Percentiles rank a stretch among this genome's conserved stretches.
These are phyloP conservation scores for Wickerhamomyces chambardii DNA, from an alignment of 805 yeast species.

Conservation along the genomic window DNA sequence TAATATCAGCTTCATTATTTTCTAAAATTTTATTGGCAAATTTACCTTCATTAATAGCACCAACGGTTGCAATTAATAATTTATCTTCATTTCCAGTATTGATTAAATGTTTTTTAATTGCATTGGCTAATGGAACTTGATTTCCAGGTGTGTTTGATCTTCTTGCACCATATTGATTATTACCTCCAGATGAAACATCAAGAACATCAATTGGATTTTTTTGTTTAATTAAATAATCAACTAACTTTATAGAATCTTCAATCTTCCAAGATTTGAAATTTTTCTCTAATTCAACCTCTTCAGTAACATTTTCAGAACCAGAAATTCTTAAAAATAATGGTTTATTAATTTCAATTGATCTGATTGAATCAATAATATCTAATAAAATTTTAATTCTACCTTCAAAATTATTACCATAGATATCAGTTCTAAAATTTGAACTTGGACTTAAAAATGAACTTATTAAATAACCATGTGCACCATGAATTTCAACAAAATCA, in stretches of 20 bases:
- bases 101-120: slow-evolving; percentile 33
- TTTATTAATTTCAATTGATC: slow-evolving; percentile 24
- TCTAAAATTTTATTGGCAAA: slow-evolving; percentile 31
- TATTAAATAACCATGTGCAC: slow-evolving; percentile 52
- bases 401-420: slow-evolving; percentile 56
- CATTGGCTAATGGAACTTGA: slow-evolving; percentile 30
- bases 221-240: slow-evolving; percentile 27
- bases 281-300: slow-evolving; percentile 3
- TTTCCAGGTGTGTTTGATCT: slow-evolving; percentile 19
- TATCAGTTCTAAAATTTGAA: slow-evolving; percentile 47
- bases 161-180: slow-evolving; percentile 22
- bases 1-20: slow-evolving; percentile 35
- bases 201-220: slow-evolving; percentile 43
- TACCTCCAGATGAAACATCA: slow-evolving; percentile 50
- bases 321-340: slow-evolving; percentile 41
- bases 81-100: too few relatives aligned
- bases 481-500: slow-evolving; percentile 56
- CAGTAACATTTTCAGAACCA: slow-evolving; percentile 28
- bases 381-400: slow-evolving; percentile 41
- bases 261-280: slow-evolving; percentile 31
- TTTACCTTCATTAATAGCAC: slow-evolving; percentile 26
- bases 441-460: slow-evolving; percentile 36
- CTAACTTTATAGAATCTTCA: slow-evolving; percentile 33
- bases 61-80: slow-evolving; percentile 36
- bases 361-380: slow-evolving; percentile 39